These are phyloP conservation scores for Acanthamoeba polyphaga DNA, from an alignment of 208 protist genomes.

Conservation along the genomic window DNA sequence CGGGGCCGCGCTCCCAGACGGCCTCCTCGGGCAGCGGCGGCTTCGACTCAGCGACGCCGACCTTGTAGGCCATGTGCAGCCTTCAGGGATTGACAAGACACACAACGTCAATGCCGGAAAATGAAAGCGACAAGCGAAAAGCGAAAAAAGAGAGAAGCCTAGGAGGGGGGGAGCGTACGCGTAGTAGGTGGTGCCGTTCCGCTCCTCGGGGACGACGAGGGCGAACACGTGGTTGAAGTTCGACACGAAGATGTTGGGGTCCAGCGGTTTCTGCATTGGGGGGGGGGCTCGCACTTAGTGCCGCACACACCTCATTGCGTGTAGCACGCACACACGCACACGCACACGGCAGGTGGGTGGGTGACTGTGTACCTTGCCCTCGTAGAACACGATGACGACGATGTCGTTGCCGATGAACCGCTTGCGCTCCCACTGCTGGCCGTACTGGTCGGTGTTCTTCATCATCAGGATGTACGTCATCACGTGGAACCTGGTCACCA, in stretches of 20 bases:
- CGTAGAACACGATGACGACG: constrained; percentile 45
- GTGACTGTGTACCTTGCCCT: background rate
- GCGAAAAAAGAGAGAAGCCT: background rate
- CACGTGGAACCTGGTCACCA: constrained; percentile 51
- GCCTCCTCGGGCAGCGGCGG: constrained; percentile 1
- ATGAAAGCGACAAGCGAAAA: background rate
- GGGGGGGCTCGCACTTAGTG: too few species aligned
- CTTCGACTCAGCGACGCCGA: constrained; percentile 41
- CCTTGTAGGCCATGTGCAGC: constrained; percentile 56
- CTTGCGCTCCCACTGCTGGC: constrained; percentile 66
- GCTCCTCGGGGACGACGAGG: background rate
- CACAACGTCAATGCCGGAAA: background rate
- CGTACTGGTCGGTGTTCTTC: background rate
- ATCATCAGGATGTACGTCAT: background rate
- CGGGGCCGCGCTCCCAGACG: background rate
- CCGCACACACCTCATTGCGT: too few species aligned
- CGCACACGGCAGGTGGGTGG: background rate
- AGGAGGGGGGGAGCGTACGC: background rate
- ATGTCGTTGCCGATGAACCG: constrained; percentile 54
- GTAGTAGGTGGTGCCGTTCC: background rate
- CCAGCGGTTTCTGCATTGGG: background rate
- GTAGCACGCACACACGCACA: too few species aligned
- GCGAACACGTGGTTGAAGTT: constrained; percentile 66
- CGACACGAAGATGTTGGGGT: constrained; percentile 18
- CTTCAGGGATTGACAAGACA: background rate